Percentiles rank a stretch among this genome's conserved stretches.
Evolutionary conservation across 73 alveolate genomes (phyloP).

Genomic region (Paramecium octaurelia): DNA sequence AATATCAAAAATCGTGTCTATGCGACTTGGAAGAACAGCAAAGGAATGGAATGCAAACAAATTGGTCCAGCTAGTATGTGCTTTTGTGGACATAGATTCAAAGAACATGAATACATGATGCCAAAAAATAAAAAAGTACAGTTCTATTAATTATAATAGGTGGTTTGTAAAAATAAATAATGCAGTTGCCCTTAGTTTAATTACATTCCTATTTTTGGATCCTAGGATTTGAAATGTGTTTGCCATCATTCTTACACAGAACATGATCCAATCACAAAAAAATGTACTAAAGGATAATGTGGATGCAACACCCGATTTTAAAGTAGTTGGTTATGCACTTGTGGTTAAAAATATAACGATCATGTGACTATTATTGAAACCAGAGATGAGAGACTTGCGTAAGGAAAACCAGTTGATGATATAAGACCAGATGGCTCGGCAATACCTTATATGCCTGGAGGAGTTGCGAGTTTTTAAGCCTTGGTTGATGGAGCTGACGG

Average conservation of each 20-base stretch:
- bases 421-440: conserved; percentile 55
- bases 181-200: conserved; percentile 89
- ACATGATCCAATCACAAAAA: conserved; percentile 73
- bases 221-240: conserved; percentile 92
- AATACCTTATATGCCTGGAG: conserved; percentile 67
- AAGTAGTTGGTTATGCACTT: conserved; percentile 90
- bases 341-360: conserved; percentile 83
- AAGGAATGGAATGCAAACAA: conserved; percentile 90
- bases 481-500: conserved; percentile 68
- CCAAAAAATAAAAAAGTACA: conserved; percentile 80
- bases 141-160: neutral
- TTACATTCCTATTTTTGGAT: conserved; percentile 94
- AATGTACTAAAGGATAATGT: conserved; percentile 70
- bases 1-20: conserved; percentile 76
- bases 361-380: conserved; percentile 93
- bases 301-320: conserved; percentile 78
- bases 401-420: conserved; percentile 94
- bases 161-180: conserved; percentile 81
- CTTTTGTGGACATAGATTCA: conserved; percentile 96
- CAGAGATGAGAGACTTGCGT: conserved; percentile 94
- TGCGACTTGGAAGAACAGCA: conserved; percentile 87
- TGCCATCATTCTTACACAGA: conserved; percentile 95
- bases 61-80: conserved; percentile 96
- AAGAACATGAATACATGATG: conserved; percentile 89
- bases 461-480: conserved; percentile 66